phyloP scores from a whole-genome alignment of 257 asterid genomes.

The Eustoma russellianum region DNA sequence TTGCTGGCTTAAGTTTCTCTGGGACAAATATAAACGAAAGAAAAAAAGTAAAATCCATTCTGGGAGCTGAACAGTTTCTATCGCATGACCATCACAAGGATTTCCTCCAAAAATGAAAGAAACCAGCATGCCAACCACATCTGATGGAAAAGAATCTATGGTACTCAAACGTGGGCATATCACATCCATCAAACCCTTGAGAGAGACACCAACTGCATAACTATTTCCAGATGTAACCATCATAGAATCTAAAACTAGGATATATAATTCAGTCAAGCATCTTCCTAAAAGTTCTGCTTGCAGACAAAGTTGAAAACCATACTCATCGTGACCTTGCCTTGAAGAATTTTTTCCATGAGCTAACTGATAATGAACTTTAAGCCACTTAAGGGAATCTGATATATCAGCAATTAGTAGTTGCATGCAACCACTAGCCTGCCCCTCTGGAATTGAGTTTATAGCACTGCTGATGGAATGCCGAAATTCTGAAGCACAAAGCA shows the following conservation, averaged over 20 bases:
- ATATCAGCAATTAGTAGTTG: conserved; percentile 48
- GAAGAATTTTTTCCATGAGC: conserved; percentile 21
- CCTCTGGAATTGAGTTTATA: conserved; percentile 77
- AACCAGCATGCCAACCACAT: conserved; percentile 26
- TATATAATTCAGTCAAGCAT: conserved; percentile 58
- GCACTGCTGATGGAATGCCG: conserved; percentile 64
- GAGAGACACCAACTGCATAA: conserved; percentile 46
- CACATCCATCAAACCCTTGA: conserved; percentile 47
- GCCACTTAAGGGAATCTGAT: conserved; percentile 64
- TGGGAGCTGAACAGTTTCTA: conserved; percentile 21
- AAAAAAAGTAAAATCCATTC: conserved; percentile 55
- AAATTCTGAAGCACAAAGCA: conserved; percentile 60
- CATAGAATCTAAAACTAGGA: conserved; percentile 60
- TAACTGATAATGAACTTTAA: conserved; percentile 34
- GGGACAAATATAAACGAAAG: conserved; percentile 56
- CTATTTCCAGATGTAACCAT: conserved; percentile 75
- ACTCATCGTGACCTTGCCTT: conserved; percentile 17
- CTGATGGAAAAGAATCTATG: conserved; percentile 35
- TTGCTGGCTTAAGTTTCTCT: conserved; percentile 61
- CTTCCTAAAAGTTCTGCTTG: conserved; percentile 65
- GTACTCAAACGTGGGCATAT: conserved; percentile 42
- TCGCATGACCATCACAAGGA: conserved; percentile 19
- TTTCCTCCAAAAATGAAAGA: conserved; percentile 35
- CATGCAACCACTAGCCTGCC: conserved; percentile 79
- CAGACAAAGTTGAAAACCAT: conserved; percentile 20